phyloP scores from a whole-genome alignment of 2,329 filamentous ascomycete species.

The Fusarium sp. region DNA sequence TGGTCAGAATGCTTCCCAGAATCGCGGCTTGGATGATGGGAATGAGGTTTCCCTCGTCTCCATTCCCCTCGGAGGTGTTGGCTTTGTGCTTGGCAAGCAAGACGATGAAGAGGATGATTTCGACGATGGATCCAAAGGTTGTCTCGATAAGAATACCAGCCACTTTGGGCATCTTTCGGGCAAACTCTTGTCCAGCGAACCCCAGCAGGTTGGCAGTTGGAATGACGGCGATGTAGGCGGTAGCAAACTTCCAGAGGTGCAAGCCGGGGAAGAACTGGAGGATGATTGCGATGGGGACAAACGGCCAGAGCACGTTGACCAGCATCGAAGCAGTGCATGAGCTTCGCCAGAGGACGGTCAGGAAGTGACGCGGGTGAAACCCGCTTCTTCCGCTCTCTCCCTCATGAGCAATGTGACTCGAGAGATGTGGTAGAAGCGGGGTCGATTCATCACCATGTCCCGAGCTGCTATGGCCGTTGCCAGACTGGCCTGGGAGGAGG shows the following conservation, averaged over 20 bases:
- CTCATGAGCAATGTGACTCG: slow-evolving; percentile 43
- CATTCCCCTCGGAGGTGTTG: slow-evolving; percentile 26
- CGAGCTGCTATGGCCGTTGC: slow-evolving; percentile 5
- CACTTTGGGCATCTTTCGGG: slow-evolving; percentile 71
- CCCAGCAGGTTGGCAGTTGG: slow-evolving; percentile 60
- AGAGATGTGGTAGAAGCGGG: slow-evolving; percentile 45
- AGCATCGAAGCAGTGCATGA: slow-evolving; percentile 56
- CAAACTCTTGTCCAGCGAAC: slow-evolving; percentile 64
- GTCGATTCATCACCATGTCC: slow-evolving; percentile 37
- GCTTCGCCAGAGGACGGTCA: slow-evolving; percentile 54
- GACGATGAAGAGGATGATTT: slow-evolving; percentile 74
- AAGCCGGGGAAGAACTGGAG: slow-evolving; percentile 50
- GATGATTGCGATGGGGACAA: slow-evolving; percentile 57
- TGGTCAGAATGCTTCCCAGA: slow-evolving; percentile 73
- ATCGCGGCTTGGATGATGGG: slow-evolving; percentile 75
- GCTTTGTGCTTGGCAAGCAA: slow-evolving; percentile 56
- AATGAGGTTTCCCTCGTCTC: slow-evolving; percentile 53
- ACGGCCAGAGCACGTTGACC: slow-evolving; percentile 60
- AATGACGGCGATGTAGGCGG: slow-evolving; percentile 59
- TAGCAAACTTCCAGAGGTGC: slow-evolving; percentile 57
- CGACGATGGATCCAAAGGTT: slow-evolving; percentile 69
- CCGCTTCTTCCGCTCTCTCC: slow-evolving; percentile 58
- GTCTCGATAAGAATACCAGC: slow-evolving; percentile 61
- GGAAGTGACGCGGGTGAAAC: slow-evolving; percentile 54
- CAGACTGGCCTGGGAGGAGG: slow-evolving; percentile 12